These are phyloP conservation scores for Eragrostis tef DNA, from an alignment of 202 grass and related monocot species.

Conservation along the genomic window DNA sequence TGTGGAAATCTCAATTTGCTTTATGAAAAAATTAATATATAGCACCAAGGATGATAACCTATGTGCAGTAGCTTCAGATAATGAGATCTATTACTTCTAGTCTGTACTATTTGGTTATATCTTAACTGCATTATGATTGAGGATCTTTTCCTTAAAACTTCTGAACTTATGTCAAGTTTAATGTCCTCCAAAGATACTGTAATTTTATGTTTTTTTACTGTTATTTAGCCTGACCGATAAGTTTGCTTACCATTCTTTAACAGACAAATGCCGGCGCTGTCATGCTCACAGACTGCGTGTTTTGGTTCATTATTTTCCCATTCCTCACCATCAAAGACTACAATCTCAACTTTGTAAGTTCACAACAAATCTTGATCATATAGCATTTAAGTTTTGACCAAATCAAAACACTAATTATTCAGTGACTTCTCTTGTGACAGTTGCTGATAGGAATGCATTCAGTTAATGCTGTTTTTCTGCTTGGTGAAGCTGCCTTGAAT, in stretches of 20 bases:
- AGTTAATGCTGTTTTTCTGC: conserved; percentile 84
- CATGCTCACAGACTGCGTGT: conserved; percentile 93
- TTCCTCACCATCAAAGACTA: conserved; percentile 88
- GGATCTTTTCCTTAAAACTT: not conserved
- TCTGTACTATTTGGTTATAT: not conserved
- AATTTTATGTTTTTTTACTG: not conserved
- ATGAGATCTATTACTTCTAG: not conserved
- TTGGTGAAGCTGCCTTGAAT: conserved; percentile 87
- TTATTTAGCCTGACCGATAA: not conserved
- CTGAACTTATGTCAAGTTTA: not conserved
- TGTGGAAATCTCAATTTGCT: conserved; percentile 28
- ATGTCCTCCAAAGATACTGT: not conserved
- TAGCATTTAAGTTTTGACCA: not conserved
- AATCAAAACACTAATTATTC: not conserved
- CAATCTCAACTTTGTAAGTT: conserved; percentile 80
- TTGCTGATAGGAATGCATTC: conserved; percentile 92
- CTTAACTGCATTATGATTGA: conserved; percentile 1
- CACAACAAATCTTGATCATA: not conserved
- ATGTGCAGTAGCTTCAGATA: not conserved
- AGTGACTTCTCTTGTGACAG: conserved; percentile 45
- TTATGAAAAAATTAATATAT: conserved; percentile 33
- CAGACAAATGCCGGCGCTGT: conserved; percentile 96
- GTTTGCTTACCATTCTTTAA: conserved; percentile 31
- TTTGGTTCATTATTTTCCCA: conserved; percentile 99
- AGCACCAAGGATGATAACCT: conserved; percentile 22